Percentiles rank a stretch among this genome's conserved stretches.
These are phyloP conservation scores for Cyclaneusma minus DNA, from an alignment of 2,329 filamentous ascomycete genomes.

Conservation along the genomic window DNA sequence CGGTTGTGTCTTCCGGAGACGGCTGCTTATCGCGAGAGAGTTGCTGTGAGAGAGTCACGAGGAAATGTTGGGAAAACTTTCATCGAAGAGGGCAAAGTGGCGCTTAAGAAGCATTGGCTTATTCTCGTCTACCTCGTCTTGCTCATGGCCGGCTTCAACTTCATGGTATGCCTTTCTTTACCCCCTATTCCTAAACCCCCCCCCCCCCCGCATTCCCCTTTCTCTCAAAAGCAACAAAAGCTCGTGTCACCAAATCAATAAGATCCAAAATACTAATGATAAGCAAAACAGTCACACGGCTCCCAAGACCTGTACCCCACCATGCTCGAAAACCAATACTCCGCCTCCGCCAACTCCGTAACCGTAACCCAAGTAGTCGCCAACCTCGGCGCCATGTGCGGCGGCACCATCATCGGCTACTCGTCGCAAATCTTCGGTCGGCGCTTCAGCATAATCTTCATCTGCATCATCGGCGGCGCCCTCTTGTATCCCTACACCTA, in stretches of 20 bases:
- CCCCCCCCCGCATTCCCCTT: too few relatives aligned
- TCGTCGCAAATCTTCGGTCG: conserved; percentile 54
- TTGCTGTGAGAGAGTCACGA: conserved; percentile 42
- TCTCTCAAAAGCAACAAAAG: too few relatives aligned
- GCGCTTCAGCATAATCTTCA: conserved; percentile 50
- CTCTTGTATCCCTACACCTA: conserved; percentile 77
- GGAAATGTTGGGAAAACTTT: conserved; percentile 53
- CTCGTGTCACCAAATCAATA: too few relatives aligned
- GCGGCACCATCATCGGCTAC: conserved; percentile 54
- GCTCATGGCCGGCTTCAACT: conserved; percentile 84
- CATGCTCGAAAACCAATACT: conserved; percentile 40
- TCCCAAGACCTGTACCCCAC: conserved; percentile 40
- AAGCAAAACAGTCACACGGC: conserved; percentile 20
- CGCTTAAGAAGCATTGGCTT: conserved; percentile 65
- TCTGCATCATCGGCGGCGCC: conserved; percentile 52
- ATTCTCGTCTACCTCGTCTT: conserved; percentile 69
- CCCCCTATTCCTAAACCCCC: conserved; percentile 42
- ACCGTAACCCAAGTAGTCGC: conserved; percentile 60
- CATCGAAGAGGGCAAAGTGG: conserved; percentile 61
- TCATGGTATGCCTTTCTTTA: conserved; percentile 62
- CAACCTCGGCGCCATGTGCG: conserved; percentile 53
- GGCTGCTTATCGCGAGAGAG: conserved; percentile 50
- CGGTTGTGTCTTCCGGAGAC: conserved; percentile 70
- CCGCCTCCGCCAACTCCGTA: conserved; percentile 19
- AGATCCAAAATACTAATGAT: too few relatives aligned